These are phyloP conservation scores for Eutrema japonicum DNA, from an alignment of 345 rosid genomes.

Conservation along the genomic window DNA sequence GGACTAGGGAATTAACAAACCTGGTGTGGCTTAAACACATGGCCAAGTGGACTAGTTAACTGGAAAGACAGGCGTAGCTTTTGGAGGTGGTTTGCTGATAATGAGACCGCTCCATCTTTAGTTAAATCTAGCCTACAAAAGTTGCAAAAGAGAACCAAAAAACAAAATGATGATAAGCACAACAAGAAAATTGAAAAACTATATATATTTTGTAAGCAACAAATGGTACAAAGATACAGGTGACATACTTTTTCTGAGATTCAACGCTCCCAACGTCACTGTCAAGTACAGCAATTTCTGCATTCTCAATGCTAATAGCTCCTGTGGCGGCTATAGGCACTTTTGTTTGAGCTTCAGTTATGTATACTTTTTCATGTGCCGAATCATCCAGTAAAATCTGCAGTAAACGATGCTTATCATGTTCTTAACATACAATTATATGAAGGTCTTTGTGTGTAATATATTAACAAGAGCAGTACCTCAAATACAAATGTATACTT, in stretches of 20 bases:
- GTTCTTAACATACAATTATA: conserved; percentile 22
- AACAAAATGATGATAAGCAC: conserved; percentile 28
- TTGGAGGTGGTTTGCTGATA: conserved; percentile 96
- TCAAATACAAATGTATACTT: conserved; percentile 76
- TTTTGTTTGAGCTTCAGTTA: conserved; percentile 63
- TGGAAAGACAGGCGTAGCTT: conserved; percentile 79
- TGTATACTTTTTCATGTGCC: conserved; percentile 57
- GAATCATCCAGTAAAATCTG: conserved; percentile 71
- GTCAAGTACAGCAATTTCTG: conserved; percentile 82
- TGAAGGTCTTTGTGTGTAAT: conserved; percentile 9
- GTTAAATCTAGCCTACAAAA: conserved; percentile 70
- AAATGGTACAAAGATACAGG: conserved; percentile 2
- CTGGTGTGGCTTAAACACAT: conserved; percentile 91
- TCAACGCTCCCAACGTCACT: conserved; percentile 82
- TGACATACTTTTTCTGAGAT: conserved; percentile 68
- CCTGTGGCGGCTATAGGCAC: conserved; percentile 72
- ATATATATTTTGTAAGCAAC: neutral
- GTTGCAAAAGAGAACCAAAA: conserved; percentile 21
- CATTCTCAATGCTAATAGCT: conserved; percentile 60
- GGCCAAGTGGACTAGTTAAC: conserved; percentile 70
- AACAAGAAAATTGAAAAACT: neutral
- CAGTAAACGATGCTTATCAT: conserved; percentile 25
- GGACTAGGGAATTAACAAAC: conserved; percentile 46
- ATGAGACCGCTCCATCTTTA: conserved; percentile 60
- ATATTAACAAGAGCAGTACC: conserved; percentile 53